Conservation (phyloP, 2,329 filamentous ascomycete genomes). For the Diaporthe aspalathi region DNA sequence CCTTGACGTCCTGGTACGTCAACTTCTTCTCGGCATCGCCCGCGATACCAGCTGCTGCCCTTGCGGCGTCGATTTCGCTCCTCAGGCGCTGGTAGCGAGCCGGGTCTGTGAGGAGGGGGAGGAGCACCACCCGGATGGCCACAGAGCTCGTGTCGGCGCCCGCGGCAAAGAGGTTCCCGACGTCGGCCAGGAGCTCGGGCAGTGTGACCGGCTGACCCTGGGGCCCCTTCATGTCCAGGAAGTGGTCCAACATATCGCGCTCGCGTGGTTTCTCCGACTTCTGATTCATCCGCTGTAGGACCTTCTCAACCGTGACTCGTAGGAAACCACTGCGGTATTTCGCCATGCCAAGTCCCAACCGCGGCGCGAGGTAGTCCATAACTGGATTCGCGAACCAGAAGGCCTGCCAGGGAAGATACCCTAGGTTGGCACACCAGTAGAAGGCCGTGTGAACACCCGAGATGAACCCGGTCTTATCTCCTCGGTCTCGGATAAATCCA, state of each 20-base stretch:
- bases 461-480: background rate
- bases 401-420: constrained; percentile 1
- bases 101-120: background rate
- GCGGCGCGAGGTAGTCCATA: background rate
- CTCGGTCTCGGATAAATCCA: background rate
- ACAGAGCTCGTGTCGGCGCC: constrained; percentile 1
- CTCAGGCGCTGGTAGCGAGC: background rate
- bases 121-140: background rate
- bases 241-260: background rate
- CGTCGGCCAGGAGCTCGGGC: background rate
- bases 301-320: background rate
- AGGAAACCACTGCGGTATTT: background rate
- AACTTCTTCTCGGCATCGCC: background rate
- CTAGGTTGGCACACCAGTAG: background rate
- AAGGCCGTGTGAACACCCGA: background rate
- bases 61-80: constrained; percentile 1
- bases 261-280: background rate
- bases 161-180: background rate
- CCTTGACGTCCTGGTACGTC: constrained; percentile 5
- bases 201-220: background rate
- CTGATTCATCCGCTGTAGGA: background rate
- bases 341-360: background rate
- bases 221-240: background rate
- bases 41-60: background rate
- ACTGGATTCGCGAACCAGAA: background rate